These are phyloP conservation scores for Serendipita indica DNA, from an alignment of 768 basidiomycete species.

Conservation along the genomic window DNA sequence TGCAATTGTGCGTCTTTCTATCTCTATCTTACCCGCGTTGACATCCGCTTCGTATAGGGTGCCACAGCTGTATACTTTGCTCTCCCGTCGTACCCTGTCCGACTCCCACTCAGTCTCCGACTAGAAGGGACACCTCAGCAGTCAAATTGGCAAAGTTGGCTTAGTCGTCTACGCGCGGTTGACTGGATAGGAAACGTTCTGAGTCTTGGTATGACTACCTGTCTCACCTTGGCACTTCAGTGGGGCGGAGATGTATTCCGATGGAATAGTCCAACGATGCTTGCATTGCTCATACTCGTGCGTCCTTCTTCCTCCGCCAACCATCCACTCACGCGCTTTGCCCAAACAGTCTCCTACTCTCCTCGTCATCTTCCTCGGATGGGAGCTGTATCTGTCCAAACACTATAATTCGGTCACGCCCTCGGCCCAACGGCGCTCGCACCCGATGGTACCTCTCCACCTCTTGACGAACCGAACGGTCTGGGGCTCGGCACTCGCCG, in stretches of 20 bases:
- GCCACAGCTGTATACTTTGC: not conserved
- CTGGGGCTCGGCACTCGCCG: not conserved
- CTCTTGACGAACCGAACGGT: not conserved
- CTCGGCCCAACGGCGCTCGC: not conserved
- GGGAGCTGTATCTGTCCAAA: too few species aligned
- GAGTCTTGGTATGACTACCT: not conserved
- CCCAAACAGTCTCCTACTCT: not conserved
- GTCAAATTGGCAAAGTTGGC: too few species aligned
- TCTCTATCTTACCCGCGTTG: not conserved
- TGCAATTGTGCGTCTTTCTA: constrained; percentile 15
- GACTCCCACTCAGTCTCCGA: not conserved
- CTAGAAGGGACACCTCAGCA: too few species aligned
- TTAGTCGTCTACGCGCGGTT: not conserved
- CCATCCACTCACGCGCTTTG: not conserved
- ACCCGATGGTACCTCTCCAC: not conserved
- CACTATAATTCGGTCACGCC: too few species aligned
- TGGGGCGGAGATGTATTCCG: not conserved
- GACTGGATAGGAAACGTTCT: not conserved
- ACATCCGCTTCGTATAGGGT: not conserved
- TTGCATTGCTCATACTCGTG: not conserved
- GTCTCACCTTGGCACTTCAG: not conserved
- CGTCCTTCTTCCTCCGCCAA: not conserved
- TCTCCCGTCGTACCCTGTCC: not conserved
- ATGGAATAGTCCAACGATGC: not conserved
- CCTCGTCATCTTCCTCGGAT: not conserved